phyloP scores from a whole-genome alignment of 306 rosid species.

The Citrullus mucosospermus region DNA sequence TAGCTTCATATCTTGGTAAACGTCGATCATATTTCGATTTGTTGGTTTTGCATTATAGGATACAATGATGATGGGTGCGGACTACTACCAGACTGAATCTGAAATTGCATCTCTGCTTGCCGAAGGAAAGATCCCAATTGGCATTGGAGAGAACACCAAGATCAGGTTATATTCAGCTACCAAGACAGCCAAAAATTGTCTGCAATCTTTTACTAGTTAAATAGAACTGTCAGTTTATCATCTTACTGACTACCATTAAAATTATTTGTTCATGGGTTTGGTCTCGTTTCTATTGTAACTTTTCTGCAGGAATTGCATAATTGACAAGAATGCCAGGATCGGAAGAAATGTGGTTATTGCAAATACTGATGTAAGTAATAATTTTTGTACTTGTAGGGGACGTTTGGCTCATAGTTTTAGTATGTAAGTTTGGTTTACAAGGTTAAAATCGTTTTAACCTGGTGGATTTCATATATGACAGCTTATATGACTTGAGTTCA shows the following conservation, averaged over 20 bases:
- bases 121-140: slow-evolving; percentile 85
- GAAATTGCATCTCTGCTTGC: slow-evolving; percentile 79
- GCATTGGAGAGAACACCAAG: slow-evolving; percentile 89
- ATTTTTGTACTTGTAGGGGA: not conserved
- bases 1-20: not conserved
- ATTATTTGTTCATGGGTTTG: not conserved
- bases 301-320: slow-evolving; percentile 67
- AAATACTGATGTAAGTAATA: slow-evolving; percentile 57
- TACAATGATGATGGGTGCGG: slow-evolving; percentile 99
- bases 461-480: not conserved
- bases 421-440: not conserved
- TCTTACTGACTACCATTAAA: not conserved
- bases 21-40: slow-evolving; percentile 1
- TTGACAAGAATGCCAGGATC: slow-evolving; percentile 94
- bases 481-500: not conserved
- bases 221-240: not conserved
- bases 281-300: not conserved
- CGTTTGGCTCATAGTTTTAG: not conserved
- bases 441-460: not conserved
- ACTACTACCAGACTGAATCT: slow-evolving; percentile 85
- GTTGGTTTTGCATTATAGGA: slow-evolving; percentile 33
- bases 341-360: slow-evolving; percentile 70
- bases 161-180: slow-evolving; percentile 38
- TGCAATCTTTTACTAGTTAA: not conserved
- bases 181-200: not conserved